These are phyloP conservation scores for Coemansia sp. DNA, from an alignment of 192 early-diverging fungal species.

Conservation along the genomic window DNA sequence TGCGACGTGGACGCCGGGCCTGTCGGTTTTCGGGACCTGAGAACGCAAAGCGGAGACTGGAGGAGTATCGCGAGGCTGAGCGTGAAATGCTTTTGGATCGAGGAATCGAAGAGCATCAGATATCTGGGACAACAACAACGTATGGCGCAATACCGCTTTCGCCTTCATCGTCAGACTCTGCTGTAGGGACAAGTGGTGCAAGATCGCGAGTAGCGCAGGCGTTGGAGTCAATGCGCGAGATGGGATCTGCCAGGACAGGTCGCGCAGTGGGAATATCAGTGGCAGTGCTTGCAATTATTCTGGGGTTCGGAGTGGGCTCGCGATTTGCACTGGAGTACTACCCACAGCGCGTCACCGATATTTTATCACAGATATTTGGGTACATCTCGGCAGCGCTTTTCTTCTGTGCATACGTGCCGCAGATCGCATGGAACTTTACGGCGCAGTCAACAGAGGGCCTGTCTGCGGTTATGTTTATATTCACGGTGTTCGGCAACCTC, in stretches of 20 bases:
- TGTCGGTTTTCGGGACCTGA: slow-evolving; percentile 29
- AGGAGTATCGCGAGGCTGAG: slow-evolving; percentile 45
- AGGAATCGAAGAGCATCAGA: slow-evolving; percentile 16
- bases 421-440: slow-evolving; percentile 76
- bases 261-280: slow-evolving; percentile 25
- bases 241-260: slow-evolving; percentile 18
- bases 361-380: slow-evolving; percentile 66
- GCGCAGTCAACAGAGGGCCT: slow-evolving; percentile 75
- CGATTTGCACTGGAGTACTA: slow-evolving; percentile 33
- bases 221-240: slow-evolving; percentile 14
- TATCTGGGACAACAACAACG: not conserved
- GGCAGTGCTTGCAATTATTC: slow-evolving; percentile 17
- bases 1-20: slow-evolving; percentile 41
- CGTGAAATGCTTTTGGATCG: slow-evolving; percentile 38
- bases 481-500: slow-evolving; percentile 76
- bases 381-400: slow-evolving; percentile 74
- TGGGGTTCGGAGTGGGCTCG: slow-evolving; percentile 21
- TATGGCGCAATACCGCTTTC: slow-evolving; percentile 19
- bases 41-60: slow-evolving; percentile 20
- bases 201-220: not conserved
- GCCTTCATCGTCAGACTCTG: not conserved
- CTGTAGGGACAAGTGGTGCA: not conserved
- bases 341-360: slow-evolving; percentile 38
- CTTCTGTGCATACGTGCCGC: slow-evolving; percentile 72
- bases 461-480: slow-evolving; percentile 80